Conservation (phyloP, 306 rosid species). For the Argentina anserina region DNA sequence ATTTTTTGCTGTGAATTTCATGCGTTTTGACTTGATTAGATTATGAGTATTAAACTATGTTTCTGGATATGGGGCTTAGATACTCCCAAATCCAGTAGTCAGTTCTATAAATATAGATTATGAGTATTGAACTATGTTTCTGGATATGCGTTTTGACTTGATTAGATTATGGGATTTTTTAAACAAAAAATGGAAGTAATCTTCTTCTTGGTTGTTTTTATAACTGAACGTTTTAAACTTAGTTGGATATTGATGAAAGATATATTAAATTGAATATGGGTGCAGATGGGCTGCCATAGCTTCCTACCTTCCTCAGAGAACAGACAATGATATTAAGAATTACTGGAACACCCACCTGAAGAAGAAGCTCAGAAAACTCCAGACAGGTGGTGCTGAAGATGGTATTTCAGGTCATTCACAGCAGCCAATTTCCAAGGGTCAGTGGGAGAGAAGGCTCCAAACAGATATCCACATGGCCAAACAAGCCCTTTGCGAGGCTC, state of each 20-base stretch:
- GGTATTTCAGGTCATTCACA: conserved; percentile 21
- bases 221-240: too few species aligned
- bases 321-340: conserved; percentile 48
- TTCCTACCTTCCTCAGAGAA: conserved; percentile 47
- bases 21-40: background rate
- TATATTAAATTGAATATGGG: background rate
- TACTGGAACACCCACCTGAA: conserved; percentile 54
- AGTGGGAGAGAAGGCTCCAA: conserved; percentile 94
- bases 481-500: conserved; percentile 77
- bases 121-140: too few species aligned
- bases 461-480: conserved; percentile 87
- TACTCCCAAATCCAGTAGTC: conserved; percentile 11
- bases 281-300: conserved; percentile 57
- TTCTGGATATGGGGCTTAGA: background rate
- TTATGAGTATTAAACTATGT: background rate
- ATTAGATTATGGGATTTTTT: background rate
- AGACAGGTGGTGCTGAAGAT: conserved; percentile 28
- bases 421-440: conserved; percentile 52
- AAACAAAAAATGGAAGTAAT: background rate
- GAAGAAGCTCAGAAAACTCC: conserved; percentile 37
- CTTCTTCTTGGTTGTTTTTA: too few species aligned
- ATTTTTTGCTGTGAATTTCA: background rate
- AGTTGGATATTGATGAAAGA: background rate
- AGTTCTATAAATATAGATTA: background rate
- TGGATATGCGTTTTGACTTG: too few species aligned